Conservation (phyloP, 441 rosid species). For the Manihot esculenta region DNA sequence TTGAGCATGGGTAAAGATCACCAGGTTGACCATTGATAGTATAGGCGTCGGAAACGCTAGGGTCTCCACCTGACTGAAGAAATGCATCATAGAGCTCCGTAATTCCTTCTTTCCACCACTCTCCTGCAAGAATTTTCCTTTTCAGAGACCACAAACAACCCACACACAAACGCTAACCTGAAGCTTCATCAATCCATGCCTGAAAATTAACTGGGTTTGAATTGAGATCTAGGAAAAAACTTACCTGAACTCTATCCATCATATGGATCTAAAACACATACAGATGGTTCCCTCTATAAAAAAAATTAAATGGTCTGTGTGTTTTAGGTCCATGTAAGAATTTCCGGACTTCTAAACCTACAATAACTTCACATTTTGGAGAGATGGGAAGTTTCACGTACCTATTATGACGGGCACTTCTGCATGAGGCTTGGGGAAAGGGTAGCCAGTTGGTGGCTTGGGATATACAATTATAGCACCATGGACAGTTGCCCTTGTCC, state of each 20-base stretch:
- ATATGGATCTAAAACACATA: too few species aligned
- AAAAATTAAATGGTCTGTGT: too few species aligned
- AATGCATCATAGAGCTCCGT: neutral
- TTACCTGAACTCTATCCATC: too few species aligned
- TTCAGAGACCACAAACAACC: neutral
- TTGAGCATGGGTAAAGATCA: conserved; percentile 40
- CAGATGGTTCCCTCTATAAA: too few species aligned
- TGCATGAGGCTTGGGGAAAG: conserved; percentile 46
- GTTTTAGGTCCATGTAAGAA: too few species aligned
- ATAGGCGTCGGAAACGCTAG: conserved; percentile 43
- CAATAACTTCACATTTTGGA: too few species aligned
- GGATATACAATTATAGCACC: conserved; percentile 57
- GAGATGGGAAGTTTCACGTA: neutral
- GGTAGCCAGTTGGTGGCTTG: conserved; percentile 26
- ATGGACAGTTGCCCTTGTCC: conserved; percentile 54
- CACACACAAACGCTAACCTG: too few species aligned
- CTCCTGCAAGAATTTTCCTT: neutral
- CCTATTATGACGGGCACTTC: conserved; percentile 33
- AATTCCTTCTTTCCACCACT: conserved; percentile 6
- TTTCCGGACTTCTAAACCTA: too few species aligned
- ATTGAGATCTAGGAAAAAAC: too few species aligned
- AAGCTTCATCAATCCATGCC: too few species aligned
- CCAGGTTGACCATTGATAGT: conserved; percentile 54
- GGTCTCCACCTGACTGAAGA: conserved; percentile 9
- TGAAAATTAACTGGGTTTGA: too few species aligned